A percentile compares a stretch with the other conserved stretches of the same genome.
Evolutionary conservation across 108 stramenopile genomes (phyloP).

Genomic region (Stephanodiscus triporus): DNA sequence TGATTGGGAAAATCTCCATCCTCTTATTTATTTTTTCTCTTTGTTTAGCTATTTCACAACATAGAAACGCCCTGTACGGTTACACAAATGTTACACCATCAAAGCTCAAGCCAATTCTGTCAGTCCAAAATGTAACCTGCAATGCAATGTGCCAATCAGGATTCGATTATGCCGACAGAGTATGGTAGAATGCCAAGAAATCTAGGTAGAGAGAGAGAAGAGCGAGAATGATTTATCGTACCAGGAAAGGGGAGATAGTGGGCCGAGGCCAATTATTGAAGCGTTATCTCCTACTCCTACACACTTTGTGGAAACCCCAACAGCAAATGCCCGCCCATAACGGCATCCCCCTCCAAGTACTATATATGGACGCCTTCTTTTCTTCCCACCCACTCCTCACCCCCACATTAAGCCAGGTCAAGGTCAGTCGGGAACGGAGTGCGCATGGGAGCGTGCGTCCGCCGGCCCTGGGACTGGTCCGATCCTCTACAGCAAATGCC

Average conservation of each 20-base stretch:
- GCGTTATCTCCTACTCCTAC: background rate
- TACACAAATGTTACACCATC: no score
- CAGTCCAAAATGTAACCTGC: no score
- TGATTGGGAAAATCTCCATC: no score
- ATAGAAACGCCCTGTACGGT: no score
- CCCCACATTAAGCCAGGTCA: constrained; percentile 27
- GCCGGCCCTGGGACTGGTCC: constrained; percentile 17
- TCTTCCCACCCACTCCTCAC: background rate
- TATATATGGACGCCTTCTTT: background rate
- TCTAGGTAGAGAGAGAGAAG: no score
- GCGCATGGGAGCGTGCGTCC: constrained; percentile 47
- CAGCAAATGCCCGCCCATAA: background rate
- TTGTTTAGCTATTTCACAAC: no score
- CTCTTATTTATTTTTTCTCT: no score
- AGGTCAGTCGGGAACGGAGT: constrained; percentile 44
- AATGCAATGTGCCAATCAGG: no score
- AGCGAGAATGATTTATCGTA: background rate
- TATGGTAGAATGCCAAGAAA: no score
- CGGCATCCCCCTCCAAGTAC: background rate
- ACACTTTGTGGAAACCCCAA: background rate
- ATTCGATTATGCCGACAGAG: no score
- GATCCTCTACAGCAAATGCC: constrained; percentile 41
- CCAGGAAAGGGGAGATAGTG: background rate
- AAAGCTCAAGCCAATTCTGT: no score
- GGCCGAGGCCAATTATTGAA: background rate